Evolutionary conservation across 805 yeast genomes (phyloP), one percentile per base, ranked within the genome.

Genomic region (Ogataea allantospora): DNA sequence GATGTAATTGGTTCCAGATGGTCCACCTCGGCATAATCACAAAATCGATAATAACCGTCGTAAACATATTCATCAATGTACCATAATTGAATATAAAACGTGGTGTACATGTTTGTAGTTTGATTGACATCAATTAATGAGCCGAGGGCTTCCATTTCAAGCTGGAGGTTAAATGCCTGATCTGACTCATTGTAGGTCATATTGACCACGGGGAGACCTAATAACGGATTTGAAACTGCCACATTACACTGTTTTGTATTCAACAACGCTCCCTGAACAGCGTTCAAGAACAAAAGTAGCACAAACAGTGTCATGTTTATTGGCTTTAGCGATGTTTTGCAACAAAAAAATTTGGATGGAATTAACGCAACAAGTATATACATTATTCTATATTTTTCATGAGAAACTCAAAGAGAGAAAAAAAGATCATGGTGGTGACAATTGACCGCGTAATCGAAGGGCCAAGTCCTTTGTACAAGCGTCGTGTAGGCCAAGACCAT

Each of bases 401-500:
- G 36, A 81, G 59, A 46, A 70, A 73, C 58, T 86, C 95, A 61
- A 75, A 87, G 11, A 75, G 62, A 23, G 87, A 72, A 60, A 87
- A 87, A 56, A 87, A 84, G 6, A 80, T 79, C 73, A 83, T 74
- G 43, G 87, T 87, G 10, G 80, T 83, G 38, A 83, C 51, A 35
- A 87, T 75, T 0, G 93, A 80, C 43, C 95, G 70, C 7, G 80
- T 65, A 18, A 83, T 65, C 9, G 89, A 81, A 18, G 87, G 85
- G 2, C 88, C 86, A 29, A 87, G 64, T 0, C 95, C 95, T 35
- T 88, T 68, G 60, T 85, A 87, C 73, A 83, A 70, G 19, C 74
- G 65, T 34, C 74, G 64, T 4, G 62, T 65, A 25, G 69, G 78
- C 31, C 69, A 62, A 12, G 48, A 51, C 38, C 65, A 57, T 39